Percentiles rank a stretch among this genome's conserved stretches.
Conservation (phyloP, 2,329 filamentous ascomycete species). For the Chrysoporthe puriensis region DNA sequence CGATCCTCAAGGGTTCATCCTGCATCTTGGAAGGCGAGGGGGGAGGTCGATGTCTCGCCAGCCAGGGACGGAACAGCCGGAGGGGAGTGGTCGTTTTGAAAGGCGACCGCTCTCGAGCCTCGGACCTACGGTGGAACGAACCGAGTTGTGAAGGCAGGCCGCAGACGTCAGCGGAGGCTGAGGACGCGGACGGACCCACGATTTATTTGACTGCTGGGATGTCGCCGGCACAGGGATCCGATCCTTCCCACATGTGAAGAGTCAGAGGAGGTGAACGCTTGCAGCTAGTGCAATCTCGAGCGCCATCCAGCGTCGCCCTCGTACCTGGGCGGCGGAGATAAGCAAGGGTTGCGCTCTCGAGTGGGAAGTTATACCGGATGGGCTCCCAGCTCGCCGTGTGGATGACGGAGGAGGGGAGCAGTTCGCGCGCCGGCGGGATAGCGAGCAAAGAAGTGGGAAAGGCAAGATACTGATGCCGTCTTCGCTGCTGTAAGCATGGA, state of each 20-base stretch:
- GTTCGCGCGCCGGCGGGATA: background rate
- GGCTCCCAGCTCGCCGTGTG: background rate
- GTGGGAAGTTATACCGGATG: background rate
- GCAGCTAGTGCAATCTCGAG: conserved; percentile 8
- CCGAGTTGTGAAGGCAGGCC: background rate
- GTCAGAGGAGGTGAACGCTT: conserved; percentile 17
- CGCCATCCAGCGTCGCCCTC: conserved; percentile 3
- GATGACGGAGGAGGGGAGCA: background rate
- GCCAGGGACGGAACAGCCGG: background rate
- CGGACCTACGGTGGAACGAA: background rate
- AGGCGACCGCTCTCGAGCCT: background rate
- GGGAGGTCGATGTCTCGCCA: background rate
- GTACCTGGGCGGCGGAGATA: conserved; percentile 13
- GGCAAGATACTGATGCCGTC: background rate
- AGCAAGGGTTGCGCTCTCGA: background rate
- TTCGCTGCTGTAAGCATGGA: background rate
- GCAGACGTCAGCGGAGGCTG: conserved; percentile 34
- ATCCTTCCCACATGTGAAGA: conserved; percentile 12
- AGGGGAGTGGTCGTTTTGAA: background rate
- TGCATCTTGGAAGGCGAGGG: conserved; percentile 32
- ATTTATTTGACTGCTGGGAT: conserved; percentile 39
- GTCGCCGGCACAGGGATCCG: conserved; percentile 35
- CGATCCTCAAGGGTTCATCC: conserved; percentile 35
- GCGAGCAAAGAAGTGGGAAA: background rate
- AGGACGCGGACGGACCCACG: conserved; percentile 36